Evolutionary conservation across 352 stramenopile species (phyloP).

Genomic region (Globisporangium solare): DNA sequence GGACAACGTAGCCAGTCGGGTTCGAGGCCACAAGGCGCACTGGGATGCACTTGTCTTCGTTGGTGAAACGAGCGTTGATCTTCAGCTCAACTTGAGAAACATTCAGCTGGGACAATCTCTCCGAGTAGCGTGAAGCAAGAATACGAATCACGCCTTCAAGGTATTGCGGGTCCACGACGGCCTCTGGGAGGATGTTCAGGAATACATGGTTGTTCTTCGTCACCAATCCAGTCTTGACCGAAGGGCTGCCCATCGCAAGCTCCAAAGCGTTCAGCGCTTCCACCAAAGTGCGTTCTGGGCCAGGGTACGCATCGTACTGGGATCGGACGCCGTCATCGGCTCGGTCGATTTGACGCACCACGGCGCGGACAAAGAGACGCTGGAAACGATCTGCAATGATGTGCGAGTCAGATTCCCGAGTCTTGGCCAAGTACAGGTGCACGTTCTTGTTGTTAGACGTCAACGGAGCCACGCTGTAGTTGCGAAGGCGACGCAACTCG

Average conservation of each 20-base stretch:
- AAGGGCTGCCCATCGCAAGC: conserved; percentile 91
- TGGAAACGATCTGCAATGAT: conserved; percentile 85
- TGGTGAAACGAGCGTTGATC: conserved; percentile 92
- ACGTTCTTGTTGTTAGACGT: conserved; percentile 95
- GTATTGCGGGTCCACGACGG: conserved; percentile 93
- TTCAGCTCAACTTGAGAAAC: conserved; percentile 98
- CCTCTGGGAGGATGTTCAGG: conserved; percentile 96
- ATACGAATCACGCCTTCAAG: conserved; percentile 95
- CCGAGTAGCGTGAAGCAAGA: conserved; percentile 80
- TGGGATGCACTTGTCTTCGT: conserved; percentile 92
- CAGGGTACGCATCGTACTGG: conserved; percentile 89
- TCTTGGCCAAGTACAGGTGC: conserved; percentile 97
- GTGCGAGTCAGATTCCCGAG: conserved; percentile 78
- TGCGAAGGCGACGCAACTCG: conserved; percentile 95
- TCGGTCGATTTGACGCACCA: conserved; percentile 90
- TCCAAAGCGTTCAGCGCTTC: conserved; percentile 97
- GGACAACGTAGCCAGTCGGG: conserved; percentile 98
- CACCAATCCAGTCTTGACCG: conserved; percentile 65
- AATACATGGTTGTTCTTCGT: conserved; percentile 99
- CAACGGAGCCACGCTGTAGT: conserved; percentile 96
- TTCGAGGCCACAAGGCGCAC: conserved; percentile 96
- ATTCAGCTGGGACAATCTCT: conserved; percentile 88
- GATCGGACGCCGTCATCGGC: conserved; percentile 65
- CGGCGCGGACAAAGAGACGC: conserved; percentile 95
- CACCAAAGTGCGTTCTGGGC: conserved; percentile 97